These are phyloP conservation scores for Zizania palustris DNA, from an alignment of 202 grass and related monocot species.

Conservation along the genomic window DNA sequence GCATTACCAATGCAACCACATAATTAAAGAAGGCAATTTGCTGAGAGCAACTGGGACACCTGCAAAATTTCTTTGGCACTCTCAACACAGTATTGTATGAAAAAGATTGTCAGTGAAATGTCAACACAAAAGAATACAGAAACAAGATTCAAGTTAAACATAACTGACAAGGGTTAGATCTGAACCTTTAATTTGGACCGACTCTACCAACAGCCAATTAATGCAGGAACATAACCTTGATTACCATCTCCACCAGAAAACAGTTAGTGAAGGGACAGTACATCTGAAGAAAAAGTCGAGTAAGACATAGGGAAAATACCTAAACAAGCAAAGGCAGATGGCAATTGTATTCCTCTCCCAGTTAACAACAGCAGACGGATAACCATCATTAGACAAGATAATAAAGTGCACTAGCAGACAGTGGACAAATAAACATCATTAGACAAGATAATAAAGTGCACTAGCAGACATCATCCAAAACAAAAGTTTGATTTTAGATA, in stretches of 20 bases:
- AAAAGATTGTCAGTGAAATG: conserved; percentile 2
- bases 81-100: conserved; percentile 9
- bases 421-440: conserved; percentile 11
- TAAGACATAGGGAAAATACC: conserved; percentile 1
- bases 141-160: conserved; percentile 7
- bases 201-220: conserved; percentile 15
- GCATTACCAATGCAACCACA: conserved; percentile 29
- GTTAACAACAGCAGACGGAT: conserved; percentile 37
- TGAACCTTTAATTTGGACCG: conserved; percentile 28
- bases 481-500: conserved; percentile 6
- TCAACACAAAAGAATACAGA: conserved; percentile 1
- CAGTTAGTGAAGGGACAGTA: conserved; percentile 33
- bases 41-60: conserved; percentile 22
- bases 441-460: conserved; percentile 4
- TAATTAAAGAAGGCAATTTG: conserved; percentile 7
- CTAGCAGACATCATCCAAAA: background rate
- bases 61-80: conserved; percentile 10
- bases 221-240: conserved; percentile 34
- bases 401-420: conserved; percentile 16
- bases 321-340: conserved; percentile 29
- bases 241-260: conserved; percentile 14
- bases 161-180: background rate
- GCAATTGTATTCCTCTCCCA: conserved; percentile 33
- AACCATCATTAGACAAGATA: conserved; percentile 22
- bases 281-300: conserved; percentile 30